phyloP scores from a whole-genome alignment of 1,284 basidiomycete species.

The Marasmius oreades region DNA sequence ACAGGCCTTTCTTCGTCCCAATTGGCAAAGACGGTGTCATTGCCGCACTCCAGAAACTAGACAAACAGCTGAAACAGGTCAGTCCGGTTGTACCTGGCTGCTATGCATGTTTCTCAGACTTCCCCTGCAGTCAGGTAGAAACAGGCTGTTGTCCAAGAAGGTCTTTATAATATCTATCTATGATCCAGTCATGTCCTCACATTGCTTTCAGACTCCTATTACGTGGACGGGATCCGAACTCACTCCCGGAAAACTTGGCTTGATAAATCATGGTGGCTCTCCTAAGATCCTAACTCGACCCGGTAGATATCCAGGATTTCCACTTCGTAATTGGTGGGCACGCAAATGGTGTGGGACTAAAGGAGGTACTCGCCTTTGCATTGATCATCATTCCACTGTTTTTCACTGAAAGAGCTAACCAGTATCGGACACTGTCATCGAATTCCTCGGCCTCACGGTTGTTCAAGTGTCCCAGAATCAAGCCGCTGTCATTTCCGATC shows the following conservation, averaged over 20 bases:
- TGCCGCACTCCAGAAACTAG: conserved; percentile 62
- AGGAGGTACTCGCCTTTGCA: conserved; percentile 52
- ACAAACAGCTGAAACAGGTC: conserved; percentile 53
- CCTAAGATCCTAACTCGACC: conserved; percentile 69
- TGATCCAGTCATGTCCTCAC: not conserved
- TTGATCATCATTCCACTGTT: not conserved
- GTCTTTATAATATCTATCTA: conserved; percentile 20
- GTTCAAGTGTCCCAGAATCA: conserved; percentile 52
- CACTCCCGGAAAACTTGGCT: conserved; percentile 59
- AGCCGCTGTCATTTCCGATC: conserved; percentile 75
- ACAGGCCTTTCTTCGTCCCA: conserved; percentile 64
- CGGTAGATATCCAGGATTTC: conserved; percentile 72
- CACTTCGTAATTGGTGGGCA: conserved; percentile 80
- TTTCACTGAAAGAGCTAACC: not conserved
- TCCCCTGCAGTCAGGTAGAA: conserved; percentile 45
- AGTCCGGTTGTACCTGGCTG: conserved; percentile 14
- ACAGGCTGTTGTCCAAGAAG: conserved; percentile 45
- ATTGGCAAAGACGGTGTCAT: conserved; percentile 63
- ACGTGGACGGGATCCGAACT: conserved; percentile 71
- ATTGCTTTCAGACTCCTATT: conserved; percentile 43
- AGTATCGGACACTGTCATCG: conserved; percentile 78
- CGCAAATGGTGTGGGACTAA: conserved; percentile 61
- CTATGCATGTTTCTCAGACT: conserved; percentile 4
- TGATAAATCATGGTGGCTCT: conserved; percentile 75
- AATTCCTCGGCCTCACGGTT: conserved; percentile 71